Evolutionary conservation across 2,329 filamentous ascomycete species (phyloP).

Genomic region (Venturia pyrina): DNA sequence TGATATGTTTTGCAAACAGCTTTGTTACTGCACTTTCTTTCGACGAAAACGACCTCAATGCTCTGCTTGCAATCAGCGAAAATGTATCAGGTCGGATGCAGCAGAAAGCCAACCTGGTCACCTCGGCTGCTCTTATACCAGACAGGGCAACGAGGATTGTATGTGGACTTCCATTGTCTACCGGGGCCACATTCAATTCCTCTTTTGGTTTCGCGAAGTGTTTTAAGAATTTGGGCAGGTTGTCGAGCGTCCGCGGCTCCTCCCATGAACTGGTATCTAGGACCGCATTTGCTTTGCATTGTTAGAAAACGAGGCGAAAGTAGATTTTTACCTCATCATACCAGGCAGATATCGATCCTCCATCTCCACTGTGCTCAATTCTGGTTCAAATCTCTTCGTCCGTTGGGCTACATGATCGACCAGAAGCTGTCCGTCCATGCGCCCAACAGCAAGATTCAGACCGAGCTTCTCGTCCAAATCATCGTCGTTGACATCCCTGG

Average conservation of each 20-base stretch:
- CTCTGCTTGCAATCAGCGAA: slow-evolving; percentile 35
- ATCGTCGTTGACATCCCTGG: slow-evolving; percentile 55
- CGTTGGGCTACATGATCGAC: slow-evolving; percentile 79
- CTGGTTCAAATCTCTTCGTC: slow-evolving; percentile 65
- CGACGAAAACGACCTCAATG: slow-evolving; percentile 66
- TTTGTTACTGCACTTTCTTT: slow-evolving; percentile 76
- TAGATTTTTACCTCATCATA: slow-evolving; percentile 29
- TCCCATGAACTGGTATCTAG: slow-evolving; percentile 69
- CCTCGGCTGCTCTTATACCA: slow-evolving; percentile 75
- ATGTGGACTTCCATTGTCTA: slow-evolving; percentile 55
- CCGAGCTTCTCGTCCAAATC: slow-evolving; percentile 38
- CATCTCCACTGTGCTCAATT: slow-evolving; percentile 74
- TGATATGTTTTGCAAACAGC: slow-evolving; percentile 97
- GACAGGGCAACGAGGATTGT: slow-evolving; percentile 82
- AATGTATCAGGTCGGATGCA: background rate
- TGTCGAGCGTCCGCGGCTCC: slow-evolving; percentile 55
- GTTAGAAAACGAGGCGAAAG: background rate
- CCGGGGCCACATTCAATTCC: slow-evolving; percentile 53
- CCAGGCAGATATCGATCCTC: slow-evolving; percentile 73
- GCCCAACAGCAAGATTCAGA: slow-evolving; percentile 68
- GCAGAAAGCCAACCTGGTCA: slow-evolving; percentile 50
- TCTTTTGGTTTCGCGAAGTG: slow-evolving; percentile 47
- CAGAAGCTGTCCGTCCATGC: slow-evolving; percentile 73
- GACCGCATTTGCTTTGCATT: slow-evolving; percentile 55
- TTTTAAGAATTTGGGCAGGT: slow-evolving; percentile 72